Percentiles rank a stretch among this genome's conserved stretches.
Evolutionary conservation across 805 yeast species (phyloP).

Genomic region (Cyberlindnera petersonii): DNA sequence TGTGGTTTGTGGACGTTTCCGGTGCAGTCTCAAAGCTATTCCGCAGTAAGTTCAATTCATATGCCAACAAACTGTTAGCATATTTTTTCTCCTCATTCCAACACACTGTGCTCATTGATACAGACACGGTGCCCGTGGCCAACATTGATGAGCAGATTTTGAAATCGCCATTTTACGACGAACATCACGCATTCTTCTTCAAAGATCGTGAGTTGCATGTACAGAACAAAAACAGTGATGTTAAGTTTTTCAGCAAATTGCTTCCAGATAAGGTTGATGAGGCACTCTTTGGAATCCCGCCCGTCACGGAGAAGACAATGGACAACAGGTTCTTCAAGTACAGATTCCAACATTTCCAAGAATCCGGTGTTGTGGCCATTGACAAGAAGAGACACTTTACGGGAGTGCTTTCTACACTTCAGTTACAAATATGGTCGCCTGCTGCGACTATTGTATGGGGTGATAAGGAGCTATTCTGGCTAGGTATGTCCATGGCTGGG

Average conservation of each 20-base stretch:
- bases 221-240: constrained; percentile 23
- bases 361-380: constrained; percentile 42
- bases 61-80: constrained; percentile 47
- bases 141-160: constrained; percentile 36
- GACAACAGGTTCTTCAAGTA: constrained; percentile 37
- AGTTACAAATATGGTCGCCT: constrained; percentile 37
- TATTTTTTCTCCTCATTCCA: constrained; percentile 45
- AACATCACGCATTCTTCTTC: constrained; percentile 39
- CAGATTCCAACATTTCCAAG: constrained; percentile 39
- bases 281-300: constrained; percentile 34
- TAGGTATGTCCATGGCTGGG: constrained; percentile 52
- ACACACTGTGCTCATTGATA: constrained; percentile 47
- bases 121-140: constrained; percentile 45
- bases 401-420: constrained; percentile 42
- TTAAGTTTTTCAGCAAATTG: constrained; percentile 40
- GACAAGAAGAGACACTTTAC: constrained; percentile 46
- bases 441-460: constrained; percentile 53
- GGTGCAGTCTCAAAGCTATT: constrained; percentile 21
- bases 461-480: constrained; percentile 66
- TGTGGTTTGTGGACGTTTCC: constrained; percentile 38
- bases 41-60: constrained; percentile 31
- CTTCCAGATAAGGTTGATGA: constrained; percentile 40
- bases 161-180: constrained; percentile 30
- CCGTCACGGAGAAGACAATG: constrained; percentile 34
- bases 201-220: constrained; percentile 40